Evolutionary conservation across 139 green algal species (phyloP).

Genomic region (Auxenochlorella pyrenoidosa): DNA sequence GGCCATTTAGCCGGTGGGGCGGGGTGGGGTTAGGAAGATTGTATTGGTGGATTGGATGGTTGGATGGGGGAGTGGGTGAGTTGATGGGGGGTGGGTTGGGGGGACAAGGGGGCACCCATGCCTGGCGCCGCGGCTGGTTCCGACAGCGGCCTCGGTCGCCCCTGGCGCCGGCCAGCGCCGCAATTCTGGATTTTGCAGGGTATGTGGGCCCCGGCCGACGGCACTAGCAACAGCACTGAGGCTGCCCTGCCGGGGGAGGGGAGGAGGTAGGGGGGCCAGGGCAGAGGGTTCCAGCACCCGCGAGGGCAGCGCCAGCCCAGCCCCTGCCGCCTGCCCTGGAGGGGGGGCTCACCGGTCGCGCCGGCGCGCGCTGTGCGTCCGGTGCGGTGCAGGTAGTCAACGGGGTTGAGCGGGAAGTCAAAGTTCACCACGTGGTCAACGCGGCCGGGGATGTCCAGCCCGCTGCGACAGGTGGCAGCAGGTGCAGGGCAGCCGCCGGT

Average conservation of each 20-base stretch:
- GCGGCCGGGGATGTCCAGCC: constrained; percentile 90
- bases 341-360: constrained; percentile 50
- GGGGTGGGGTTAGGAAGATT: neutral
- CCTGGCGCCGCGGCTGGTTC: too few relatives aligned
- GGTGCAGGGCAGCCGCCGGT: neutral
- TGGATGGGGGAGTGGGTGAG: neutral
- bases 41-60: neutral
- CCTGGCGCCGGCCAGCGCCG: too few relatives aligned
- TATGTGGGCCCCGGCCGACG: too few relatives aligned
- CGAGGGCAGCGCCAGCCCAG: too few relatives aligned
- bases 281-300: too few relatives aligned
- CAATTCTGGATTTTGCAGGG: too few relatives aligned
- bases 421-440: constrained; percentile 98
- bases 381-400: constrained; percentile 95
- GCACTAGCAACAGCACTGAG: too few relatives aligned
- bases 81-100: neutral
- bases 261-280: too few relatives aligned
- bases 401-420: constrained; percentile 92
- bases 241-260: too few relatives aligned
- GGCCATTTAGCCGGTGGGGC: neutral
- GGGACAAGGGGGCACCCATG: too few relatives aligned
- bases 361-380: constrained; percentile 91
- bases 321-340: too few relatives aligned
- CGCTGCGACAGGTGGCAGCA: constrained; percentile 48
- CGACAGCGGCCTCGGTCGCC: too few relatives aligned